phyloP scores from a whole-genome alignment of 2,329 filamentous ascomycete species.

The Tolypocladium endophyticum region DNA sequence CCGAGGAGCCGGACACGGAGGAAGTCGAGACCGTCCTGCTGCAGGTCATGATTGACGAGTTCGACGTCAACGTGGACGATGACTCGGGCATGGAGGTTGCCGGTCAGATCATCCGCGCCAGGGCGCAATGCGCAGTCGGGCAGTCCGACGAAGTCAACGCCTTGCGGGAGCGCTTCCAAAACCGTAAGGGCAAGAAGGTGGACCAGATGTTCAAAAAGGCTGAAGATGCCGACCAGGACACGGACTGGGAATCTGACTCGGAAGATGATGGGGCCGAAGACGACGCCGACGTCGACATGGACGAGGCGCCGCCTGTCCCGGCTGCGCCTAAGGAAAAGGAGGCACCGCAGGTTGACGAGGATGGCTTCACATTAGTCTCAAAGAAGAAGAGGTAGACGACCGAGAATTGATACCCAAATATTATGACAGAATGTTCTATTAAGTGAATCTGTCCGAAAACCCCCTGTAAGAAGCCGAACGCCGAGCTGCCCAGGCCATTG shows the following conservation, averaged over 20 bases:
- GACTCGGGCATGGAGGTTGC: conserved; percentile 71
- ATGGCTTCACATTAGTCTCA: conserved; percentile 69
- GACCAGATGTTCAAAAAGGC: conserved; percentile 43
- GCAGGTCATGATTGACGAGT: conserved; percentile 92
- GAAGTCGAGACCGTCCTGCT: conserved; percentile 79
- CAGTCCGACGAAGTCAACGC: conserved; percentile 54
- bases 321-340: conserved; percentile 49
- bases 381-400: conserved; percentile 49
- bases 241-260: conserved; percentile 50
- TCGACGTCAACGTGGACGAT: conserved; percentile 86
- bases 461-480: conserved; percentile 18
- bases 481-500: conserved; percentile 15
- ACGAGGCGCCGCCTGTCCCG: conserved; percentile 55
- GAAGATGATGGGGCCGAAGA: conserved; percentile 48
- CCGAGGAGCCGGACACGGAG: conserved; percentile 53
- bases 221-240: conserved; percentile 45
- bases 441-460: conserved; percentile 1
- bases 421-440: conserved; percentile 5
- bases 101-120: conserved; percentile 57
- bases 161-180: conserved; percentile 53
- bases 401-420: conserved; percentile 15
- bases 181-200: conserved; percentile 48
- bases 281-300: conserved; percentile 54
- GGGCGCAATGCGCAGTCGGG: conserved; percentile 53
- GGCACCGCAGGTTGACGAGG: conserved; percentile 65